Evolutionary conservation across 163 green algal species (phyloP).

Genomic region (Prototheca wickerhamii): DNA sequence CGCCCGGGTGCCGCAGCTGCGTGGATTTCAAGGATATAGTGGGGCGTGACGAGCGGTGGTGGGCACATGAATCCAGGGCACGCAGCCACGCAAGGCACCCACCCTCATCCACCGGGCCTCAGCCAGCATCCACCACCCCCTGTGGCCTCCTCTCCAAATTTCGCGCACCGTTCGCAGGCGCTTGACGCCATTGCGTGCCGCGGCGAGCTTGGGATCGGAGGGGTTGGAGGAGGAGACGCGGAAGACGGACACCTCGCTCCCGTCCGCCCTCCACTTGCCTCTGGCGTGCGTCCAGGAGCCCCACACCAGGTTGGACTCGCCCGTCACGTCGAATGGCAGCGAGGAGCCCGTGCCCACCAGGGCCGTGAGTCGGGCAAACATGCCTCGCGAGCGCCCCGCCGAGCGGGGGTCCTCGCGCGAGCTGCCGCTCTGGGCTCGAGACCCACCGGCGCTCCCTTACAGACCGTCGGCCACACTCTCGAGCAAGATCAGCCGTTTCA

Average conservation of each 20-base stretch:
- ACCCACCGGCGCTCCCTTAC: too few relatives aligned
- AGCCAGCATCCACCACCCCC: not conserved
- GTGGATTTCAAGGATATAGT: not conserved
- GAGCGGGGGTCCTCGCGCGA: too few relatives aligned
- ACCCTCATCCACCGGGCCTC: too few relatives aligned
- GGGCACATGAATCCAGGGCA: not conserved
- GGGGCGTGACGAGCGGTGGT: not conserved
- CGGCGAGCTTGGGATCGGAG: conserved; percentile 48
- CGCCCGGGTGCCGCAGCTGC: conserved; percentile 87
- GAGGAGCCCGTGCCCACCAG: conserved; percentile 39
- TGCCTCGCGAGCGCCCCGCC: conserved; percentile 11
- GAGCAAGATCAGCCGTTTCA: too few relatives aligned
- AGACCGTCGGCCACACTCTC: too few relatives aligned
- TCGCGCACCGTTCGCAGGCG: conserved; percentile 63
- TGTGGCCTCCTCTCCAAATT: too few relatives aligned
- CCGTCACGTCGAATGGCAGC: conserved; percentile 60
- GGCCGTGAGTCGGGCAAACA: conserved; percentile 47
- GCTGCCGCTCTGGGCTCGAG: too few relatives aligned
- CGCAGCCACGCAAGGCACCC: not conserved
- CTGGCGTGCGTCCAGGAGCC: conserved; percentile 70
- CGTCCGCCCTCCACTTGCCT: conserved; percentile 61
- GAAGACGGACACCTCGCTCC: conserved; percentile 72
- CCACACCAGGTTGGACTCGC: conserved; percentile 47
- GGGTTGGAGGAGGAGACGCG: conserved; percentile 45
- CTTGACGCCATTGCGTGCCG: conserved; percentile 76